These are phyloP conservation scores for Malus hybrid DNA, from an alignment of 331 rosid species.

Conservation along the genomic window DNA sequence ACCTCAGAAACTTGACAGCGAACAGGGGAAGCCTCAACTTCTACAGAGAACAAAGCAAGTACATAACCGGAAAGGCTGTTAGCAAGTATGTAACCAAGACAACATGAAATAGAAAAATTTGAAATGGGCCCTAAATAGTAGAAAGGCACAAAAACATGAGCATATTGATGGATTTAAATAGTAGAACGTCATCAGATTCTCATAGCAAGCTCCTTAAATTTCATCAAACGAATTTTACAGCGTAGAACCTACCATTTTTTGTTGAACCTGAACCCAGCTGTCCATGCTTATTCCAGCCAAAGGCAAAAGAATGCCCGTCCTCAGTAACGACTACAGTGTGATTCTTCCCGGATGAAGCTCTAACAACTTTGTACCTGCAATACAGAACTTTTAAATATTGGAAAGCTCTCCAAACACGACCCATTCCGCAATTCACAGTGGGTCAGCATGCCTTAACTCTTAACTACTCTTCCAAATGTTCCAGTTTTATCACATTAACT, in stretches of 20 bases:
- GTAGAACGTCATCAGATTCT: conserved; percentile 2
- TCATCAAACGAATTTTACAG: conserved; percentile 6
- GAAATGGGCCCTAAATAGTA: background rate
- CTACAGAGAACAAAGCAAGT: conserved; percentile 28
- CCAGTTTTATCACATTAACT: background rate
- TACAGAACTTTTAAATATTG: background rate
- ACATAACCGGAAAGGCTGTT: conserved; percentile 3
- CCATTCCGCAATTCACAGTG: background rate
- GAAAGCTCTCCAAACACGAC: background rate
- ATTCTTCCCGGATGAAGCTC: conserved; percentile 82
- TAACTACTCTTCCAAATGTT: background rate
- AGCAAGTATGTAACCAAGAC: background rate
- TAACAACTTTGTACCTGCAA: conserved; percentile 63
- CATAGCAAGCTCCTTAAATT: background rate
- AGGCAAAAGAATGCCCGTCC: conserved; percentile 76
- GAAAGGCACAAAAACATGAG: background rate
- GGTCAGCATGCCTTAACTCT: background rate
- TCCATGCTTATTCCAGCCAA: conserved; percentile 99
- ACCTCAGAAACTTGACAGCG: conserved; percentile 88
- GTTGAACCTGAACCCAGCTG: conserved; percentile 85
- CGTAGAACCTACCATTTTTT: conserved; percentile 53
- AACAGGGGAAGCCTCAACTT: conserved; percentile 72
- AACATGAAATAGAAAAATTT: background rate
- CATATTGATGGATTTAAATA: background rate
- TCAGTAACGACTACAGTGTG: conserved; percentile 78